Conservation (phyloP, 257 asterid species). For the Solanum sitiens region DNA sequence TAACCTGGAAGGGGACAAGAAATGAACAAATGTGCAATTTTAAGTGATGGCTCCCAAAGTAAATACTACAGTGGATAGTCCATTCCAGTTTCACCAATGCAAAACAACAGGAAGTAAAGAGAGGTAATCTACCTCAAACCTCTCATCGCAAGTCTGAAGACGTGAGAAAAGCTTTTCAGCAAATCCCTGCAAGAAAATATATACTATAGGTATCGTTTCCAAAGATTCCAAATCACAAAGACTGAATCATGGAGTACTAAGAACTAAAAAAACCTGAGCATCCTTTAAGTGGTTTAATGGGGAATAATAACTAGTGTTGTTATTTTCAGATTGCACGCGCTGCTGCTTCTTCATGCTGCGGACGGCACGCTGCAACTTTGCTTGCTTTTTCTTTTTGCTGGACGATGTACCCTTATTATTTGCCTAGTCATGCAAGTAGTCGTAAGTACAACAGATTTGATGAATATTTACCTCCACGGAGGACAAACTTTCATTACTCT, state of each 20-base stretch:
- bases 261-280: constrained; percentile 53
- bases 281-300: constrained; percentile 93
- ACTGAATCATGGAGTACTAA: not conserved
- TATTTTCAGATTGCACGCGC: constrained; percentile 53
- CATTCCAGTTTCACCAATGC: not conserved
- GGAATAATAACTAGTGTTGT: constrained; percentile 46
- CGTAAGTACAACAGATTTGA: not conserved
- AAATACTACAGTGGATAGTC: not conserved
- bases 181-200: constrained; percentile 53
- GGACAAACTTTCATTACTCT: not conserved
- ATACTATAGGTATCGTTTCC: not conserved
- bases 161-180: constrained; percentile 87
- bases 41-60: not conserved
- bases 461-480: not conserved
- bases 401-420: constrained; percentile 78
- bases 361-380: constrained; percentile 80
- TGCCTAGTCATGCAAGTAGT: constrained; percentile 41
- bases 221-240: not conserved
- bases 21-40: not conserved
- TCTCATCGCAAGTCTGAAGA: constrained; percentile 51
- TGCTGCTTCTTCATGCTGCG: constrained; percentile 96
- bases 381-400: constrained; percentile 97
- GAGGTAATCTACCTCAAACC: constrained; percentile 55
- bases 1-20: constrained; percentile 37
- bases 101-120: not conserved